A percentile compares a stretch with the other conserved stretches of the same genome.
phyloP scores from a whole-genome alignment of 306 rosid species.

The Quercus alba region DNA sequence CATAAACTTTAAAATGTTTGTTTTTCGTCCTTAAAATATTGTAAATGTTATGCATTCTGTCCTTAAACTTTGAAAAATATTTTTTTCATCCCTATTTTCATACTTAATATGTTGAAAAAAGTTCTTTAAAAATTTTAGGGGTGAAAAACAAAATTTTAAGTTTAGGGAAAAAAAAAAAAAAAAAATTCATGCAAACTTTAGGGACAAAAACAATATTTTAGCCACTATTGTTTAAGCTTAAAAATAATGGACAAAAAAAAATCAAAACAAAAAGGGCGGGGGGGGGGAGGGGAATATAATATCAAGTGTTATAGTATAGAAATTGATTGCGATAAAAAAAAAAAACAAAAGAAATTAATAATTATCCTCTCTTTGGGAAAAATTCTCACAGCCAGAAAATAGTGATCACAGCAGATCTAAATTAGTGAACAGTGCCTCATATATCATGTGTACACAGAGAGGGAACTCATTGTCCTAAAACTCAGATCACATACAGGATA shows the following conservation, averaged over 20 bases:
- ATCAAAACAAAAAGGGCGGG: background rate
- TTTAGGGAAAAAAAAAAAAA: too few species aligned
- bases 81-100: too few species aligned
- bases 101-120: too few species aligned
- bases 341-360: background rate
- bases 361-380: too few species aligned
- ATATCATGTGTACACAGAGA: background rate
- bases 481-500: constrained; percentile 51
- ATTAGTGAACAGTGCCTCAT: background rate
- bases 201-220: too few species aligned
- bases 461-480: constrained; percentile 11
- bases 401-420: background rate
- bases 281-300: background rate
- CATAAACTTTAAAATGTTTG: too few species aligned
- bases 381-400: background rate
- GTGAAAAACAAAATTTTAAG: too few species aligned
- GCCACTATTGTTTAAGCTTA: background rate
- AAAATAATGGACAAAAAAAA: background rate
- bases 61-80: too few species aligned
- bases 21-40: too few species aligned
- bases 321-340: background rate
- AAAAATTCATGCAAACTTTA: too few species aligned
- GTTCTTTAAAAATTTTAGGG: too few species aligned
- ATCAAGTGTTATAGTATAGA: background rate
- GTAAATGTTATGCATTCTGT: too few species aligned